Base-by-base conservation (phyloP, 179 eudicot genomes). In the Drosera spatulata region DNA sequence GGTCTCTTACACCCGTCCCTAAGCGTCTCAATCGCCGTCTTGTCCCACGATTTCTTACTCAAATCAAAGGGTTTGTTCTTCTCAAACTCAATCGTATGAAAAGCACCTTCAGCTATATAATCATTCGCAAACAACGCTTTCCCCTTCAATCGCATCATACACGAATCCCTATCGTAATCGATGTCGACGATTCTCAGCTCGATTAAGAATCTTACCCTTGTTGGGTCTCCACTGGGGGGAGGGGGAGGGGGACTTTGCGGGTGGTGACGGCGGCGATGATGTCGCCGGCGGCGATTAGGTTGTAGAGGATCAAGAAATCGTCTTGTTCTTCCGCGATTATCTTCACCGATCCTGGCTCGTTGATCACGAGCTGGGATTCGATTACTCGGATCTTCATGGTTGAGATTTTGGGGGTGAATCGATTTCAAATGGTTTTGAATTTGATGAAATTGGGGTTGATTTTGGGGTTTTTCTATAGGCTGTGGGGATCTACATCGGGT, bases 261-360 rank as follows among this genome's bases (percentile, higher is more conserved):
- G 64, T 41, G 44, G 75, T 67, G 44, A 61, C 62, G 53, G 75
- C 54, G 15, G 63, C 49, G 71, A 75, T 55, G n/a, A 13, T 39
- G 58, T 75, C 79, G 12, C 41, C 48, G n/a, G 47, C 33, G 38
- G 55, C 10, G 43, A 75, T 71, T 5, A 75, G 66, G 55, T 56
- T 67, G 52, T 66, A 64, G 10, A 59, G 48, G 8, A 70, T 55
- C 75, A 72, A 75, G 6, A 75, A 59, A 41, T 75, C 79, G 39
- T 71, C 79, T 15, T 62, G 67, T 65, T 71, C 69, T 61, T 70
- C 79, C 1, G 75, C 72, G 52, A 64, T 63, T 57, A 75, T 71
- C 59, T 60, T 75, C 15, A 67, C 61, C 22, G 60, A 46, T 6
- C 75, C 75, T 1, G 71, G 58, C 41, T 67, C 56, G 33, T 67